Evolutionary conservation across 768 basidiomycete species (phyloP), one percentile per base, ranked within the genome.

Genomic region (Leccinum ochraceum): DNA sequence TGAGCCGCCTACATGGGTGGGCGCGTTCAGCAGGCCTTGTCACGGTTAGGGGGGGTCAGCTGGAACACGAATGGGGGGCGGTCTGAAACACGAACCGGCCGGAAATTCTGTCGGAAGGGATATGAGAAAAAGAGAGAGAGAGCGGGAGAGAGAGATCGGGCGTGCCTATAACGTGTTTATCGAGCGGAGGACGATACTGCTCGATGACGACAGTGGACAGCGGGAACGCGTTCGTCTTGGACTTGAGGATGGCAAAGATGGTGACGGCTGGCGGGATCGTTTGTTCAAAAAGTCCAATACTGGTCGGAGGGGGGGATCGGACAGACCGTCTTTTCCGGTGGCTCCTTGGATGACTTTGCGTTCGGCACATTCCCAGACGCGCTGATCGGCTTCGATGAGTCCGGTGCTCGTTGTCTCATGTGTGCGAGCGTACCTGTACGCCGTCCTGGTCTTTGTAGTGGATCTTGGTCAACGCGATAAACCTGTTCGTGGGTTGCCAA

Each of bases 281-380:
- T 32, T 32, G 32, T 32, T 32, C 32, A 32, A 11, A 9, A 34
- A 13, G 34, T 34, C 11, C 34, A 34, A 34, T 3, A 32, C 32
- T 34, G 11, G 9, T 30, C 30, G 30, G 30, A 30, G 9, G 30
- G 32, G 9, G 32, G 9, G 9, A 34, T 11, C 32, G 32, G 53
- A 64, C 76, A 14, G 53, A 92, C 93, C 92, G 76, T 97, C 95
- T 59, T 94, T 83, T 0, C 89, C 93, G 11, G 86, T 84, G 4
- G 83, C 80, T 53, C 85, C 85, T 48, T 91, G 83, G 2, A 94
- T 94, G 13, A 92, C 94, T 69, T 86, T 90, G 39, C 95, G 81
- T 66, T 92, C 87, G 10, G 95, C 95, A 60, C 80, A 87, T 75
- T 97, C 95, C 95, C 95, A 98, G n/a, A 82, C 67, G 59, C 94